These are phyloP conservation scores for Lentinula novae-zelandiae DNA, from an alignment of 1,284 basidiomycete species.

Conservation along the genomic window DNA sequence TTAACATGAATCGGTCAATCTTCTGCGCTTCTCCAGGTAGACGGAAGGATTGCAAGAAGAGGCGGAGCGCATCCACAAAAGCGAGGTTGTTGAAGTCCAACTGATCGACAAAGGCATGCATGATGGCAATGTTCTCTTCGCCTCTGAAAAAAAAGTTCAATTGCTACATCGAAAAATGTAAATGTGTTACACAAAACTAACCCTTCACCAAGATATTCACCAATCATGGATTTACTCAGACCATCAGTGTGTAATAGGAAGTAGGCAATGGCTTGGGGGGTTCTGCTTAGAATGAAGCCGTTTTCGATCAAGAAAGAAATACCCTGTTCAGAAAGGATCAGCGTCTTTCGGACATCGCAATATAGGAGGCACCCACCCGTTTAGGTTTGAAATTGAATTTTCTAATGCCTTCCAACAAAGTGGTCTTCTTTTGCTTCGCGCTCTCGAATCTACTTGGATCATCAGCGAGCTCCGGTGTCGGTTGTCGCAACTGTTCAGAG, in stretches of 20 bases:
- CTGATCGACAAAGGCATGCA: constrained; percentile 95
- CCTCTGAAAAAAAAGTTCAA: constrained; percentile 49
- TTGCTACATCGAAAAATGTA: constrained; percentile 3
- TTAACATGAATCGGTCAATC: constrained; percentile 98
- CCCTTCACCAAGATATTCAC: constrained; percentile 98
- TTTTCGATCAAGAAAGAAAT: constrained; percentile 87
- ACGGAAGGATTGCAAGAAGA: constrained; percentile 91
- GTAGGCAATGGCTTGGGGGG: constrained; percentile 79
- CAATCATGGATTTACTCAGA: constrained; percentile 93
- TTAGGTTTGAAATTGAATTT: constrained; percentile 99
- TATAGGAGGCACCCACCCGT: constrained; percentile 44
- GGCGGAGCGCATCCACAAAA: constrained; percentile 86
- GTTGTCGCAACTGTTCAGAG: constrained; percentile 52
- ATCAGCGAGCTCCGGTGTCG: constrained; percentile 77
- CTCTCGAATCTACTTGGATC: constrained; percentile 94
- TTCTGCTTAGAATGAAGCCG: constrained; percentile 80
- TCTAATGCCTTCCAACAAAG: constrained; percentile 91
- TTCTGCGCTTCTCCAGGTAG: constrained; percentile 95
- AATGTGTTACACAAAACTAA: constrained; percentile 33
- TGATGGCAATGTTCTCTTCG: constrained; percentile 82
- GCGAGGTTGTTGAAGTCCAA: constrained; percentile 79
- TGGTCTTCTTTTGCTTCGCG: constrained; percentile 97
- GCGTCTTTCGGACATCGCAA: neutral
- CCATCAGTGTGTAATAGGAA: constrained; percentile 93
- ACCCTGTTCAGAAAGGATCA: constrained; percentile 48